Base-by-base conservation (phyloP, 805 yeast species). In the Hanseniaspora nectarophila region DNA sequence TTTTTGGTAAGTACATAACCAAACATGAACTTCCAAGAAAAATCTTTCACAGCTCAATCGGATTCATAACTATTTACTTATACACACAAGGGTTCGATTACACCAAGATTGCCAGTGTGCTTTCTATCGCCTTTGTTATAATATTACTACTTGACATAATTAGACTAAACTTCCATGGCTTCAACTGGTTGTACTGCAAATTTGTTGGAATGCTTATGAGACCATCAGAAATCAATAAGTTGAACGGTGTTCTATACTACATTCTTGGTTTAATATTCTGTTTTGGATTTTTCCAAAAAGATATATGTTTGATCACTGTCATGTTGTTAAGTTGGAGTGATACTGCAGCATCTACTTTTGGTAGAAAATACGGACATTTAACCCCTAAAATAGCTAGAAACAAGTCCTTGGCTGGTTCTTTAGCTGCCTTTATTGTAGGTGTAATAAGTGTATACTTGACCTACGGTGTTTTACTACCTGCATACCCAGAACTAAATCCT, bases 271-370 rank as follows among this genome's bases (percentile, higher is more conserved):
- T 87, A 43, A 69, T 78, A 24, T 68, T 86, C 56, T 86, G 88
- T 9, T 85, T 88, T 60, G 56, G 73, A 1, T 65, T 79, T 21
- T 82, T 79, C 60, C 80, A 90, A 13, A 86, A 87, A 67, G 98
- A 92, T 61, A 80, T 92, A 45, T 73, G 82, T 0, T 70, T 89
- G 26, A 73, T 87, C 70, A 73, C 95, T 21, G 79, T 88, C 3
- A 72, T 88, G 57, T 70, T 90, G 47, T 74, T 92, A 56, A 85
- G 96, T 62, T 92, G 97, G 97, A 88, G 95, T 5, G 98, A 92
- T 63, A 87, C 97, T 9, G 90, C 97, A 2, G 98, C 98, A 2
- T 86, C 96, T 3, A 86, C 96, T 0, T 68, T 89, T 61, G 98
- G 98, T 37, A 75, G 98, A 58, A 76, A 76, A 52, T 90, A 70